phyloP scores from a whole-genome alignment of 1,284 basidiomycete genomes.

The Phenoliferia sp. region DNA sequence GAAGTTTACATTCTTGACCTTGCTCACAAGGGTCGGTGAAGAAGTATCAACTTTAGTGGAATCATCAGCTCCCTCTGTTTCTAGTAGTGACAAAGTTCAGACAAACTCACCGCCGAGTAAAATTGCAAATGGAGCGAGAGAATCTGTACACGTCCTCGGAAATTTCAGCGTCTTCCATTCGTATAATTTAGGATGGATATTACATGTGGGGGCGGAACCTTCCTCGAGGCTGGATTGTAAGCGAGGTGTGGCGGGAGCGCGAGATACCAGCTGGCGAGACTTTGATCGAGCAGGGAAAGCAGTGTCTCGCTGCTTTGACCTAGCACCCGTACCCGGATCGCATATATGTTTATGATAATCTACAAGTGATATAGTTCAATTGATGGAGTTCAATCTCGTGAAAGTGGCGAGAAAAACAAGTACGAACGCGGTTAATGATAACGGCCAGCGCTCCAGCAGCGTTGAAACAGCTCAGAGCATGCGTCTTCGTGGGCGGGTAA shows the following conservation, averaged over 20 bases:
- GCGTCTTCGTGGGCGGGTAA: conserved; percentile 38
- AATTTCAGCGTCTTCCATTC: neutral
- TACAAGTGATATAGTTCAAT: conserved; percentile 43
- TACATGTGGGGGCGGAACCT: conserved; percentile 33
- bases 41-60: conserved; percentile 61
- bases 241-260: conserved; percentile 65
- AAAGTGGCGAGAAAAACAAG: neutral
- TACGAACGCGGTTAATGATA: conserved; percentile 28
- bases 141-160: conserved; percentile 58
- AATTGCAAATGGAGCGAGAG: conserved; percentile 78
- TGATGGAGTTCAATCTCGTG: too few species aligned
- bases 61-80: too few species aligned
- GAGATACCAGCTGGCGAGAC: conserved; percentile 71
- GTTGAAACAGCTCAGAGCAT: conserved; percentile 68
- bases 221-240: conserved; percentile 35
- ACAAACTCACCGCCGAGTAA: too few species aligned
- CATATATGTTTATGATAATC: conserved; percentile 69
- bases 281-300: conserved; percentile 57
- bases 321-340: conserved; percentile 55
- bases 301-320: conserved; percentile 53
- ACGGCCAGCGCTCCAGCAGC: conserved; percentile 59
- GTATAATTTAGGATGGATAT: neutral
- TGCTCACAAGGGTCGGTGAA: conserved; percentile 62
- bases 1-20: neutral
- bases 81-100: too few species aligned